Conservation (phyloP, 108 stramenopile species). For the Pseudonitzschia multiseries region DNA sequence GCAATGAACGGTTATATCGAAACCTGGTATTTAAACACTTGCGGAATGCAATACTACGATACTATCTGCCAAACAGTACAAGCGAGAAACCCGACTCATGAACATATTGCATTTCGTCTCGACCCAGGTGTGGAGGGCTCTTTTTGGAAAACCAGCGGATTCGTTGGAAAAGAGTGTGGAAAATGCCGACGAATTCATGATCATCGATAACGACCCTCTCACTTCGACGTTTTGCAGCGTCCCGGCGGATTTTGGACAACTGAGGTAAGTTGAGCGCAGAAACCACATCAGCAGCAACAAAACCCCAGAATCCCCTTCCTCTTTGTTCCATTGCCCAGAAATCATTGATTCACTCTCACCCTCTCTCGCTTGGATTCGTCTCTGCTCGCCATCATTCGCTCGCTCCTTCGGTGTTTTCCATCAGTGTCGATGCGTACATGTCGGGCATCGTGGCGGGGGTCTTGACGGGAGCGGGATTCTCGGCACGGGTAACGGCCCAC, state of each 20-base stretch:
- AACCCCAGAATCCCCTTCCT: no score
- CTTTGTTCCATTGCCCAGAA: no score
- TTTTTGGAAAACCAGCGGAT: constrained; percentile 94
- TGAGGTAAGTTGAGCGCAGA: constrained; percentile 23
- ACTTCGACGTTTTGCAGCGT: constrained; percentile 86
- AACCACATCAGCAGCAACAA: no score
- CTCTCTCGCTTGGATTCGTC: not conserved
- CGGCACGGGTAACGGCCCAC: constrained; percentile 85
- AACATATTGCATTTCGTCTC: constrained; percentile 91
- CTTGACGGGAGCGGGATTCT: constrained; percentile 82
- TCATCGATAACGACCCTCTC: constrained; percentile 89
- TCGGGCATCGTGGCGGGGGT: constrained; percentile 90
- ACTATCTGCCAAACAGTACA: constrained; percentile 40
- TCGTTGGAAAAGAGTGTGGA: constrained; percentile 92
- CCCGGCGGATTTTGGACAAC: constrained; percentile 80
- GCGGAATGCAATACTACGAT: no score
- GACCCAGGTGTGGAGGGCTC: constrained; percentile 88
- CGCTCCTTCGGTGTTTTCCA: no score
- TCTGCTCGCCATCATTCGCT: not conserved
- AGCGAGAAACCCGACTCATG: constrained; percentile 84
- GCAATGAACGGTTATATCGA: no score
- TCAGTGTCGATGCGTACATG: constrained; percentile 88
- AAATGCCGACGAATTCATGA: constrained; percentile 96
- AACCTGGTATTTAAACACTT: not conserved
- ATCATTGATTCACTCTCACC: no score